Evolutionary conservation across 2,329 filamentous ascomycete species (phyloP).

Genomic region (Aspergillus sp.): DNA sequence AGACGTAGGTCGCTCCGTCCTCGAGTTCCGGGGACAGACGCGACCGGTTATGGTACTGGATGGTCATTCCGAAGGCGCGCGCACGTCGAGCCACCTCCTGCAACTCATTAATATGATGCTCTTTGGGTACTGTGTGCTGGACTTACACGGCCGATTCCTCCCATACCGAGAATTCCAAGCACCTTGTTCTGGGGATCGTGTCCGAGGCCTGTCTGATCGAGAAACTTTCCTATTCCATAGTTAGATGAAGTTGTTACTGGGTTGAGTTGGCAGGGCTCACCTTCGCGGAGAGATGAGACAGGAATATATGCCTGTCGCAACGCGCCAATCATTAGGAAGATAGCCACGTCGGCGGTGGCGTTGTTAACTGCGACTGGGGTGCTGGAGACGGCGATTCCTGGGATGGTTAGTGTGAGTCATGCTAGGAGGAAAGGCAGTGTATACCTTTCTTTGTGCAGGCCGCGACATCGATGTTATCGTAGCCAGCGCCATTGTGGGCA

Average conservation of each 20-base stretch:
- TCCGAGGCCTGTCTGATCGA: constrained; percentile 45
- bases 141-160: constrained; percentile 50
- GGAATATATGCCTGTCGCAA: constrained; percentile 48
- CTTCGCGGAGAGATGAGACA: constrained; percentile 43
- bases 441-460: constrained; percentile 52
- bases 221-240: constrained; percentile 40
- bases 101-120: neutral
- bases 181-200: constrained; percentile 49
- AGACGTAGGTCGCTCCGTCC: constrained; percentile 46
- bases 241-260: neutral
- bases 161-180: constrained; percentile 52
- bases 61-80: constrained; percentile 50
- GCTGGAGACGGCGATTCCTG: constrained; percentile 46
- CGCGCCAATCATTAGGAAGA: constrained; percentile 52
- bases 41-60: constrained; percentile 51
- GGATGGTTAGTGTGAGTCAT: neutral
- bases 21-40: constrained; percentile 45
- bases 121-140: neutral
- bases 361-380: constrained; percentile 51
- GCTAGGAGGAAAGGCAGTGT: neutral
- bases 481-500: constrained; percentile 60
- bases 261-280: constrained; percentile 23
- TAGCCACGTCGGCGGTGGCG: constrained; percentile 50
- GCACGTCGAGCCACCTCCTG: constrained; percentile 51
- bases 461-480: constrained; percentile 61